Percentiles rank a stretch among this genome's conserved stretches.
Evolutionary conservation across 768 basidiomycete genomes (phyloP).

Genomic region (Russula lepida): DNA sequence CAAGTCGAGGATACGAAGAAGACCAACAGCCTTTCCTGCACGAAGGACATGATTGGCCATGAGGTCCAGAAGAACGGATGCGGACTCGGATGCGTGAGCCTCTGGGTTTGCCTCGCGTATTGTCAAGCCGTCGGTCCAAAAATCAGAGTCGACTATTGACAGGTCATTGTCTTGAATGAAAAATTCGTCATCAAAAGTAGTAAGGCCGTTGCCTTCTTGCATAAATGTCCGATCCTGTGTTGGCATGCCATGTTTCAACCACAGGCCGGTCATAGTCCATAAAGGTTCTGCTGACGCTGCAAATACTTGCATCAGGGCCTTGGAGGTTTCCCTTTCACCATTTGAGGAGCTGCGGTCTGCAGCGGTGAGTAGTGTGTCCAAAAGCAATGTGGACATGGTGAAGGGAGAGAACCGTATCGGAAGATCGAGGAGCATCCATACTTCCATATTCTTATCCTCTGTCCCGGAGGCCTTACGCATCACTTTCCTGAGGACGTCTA

Average conservation of each 20-base stretch:
- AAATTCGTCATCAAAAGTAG: constrained; percentile 59
- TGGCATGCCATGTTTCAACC: constrained; percentile 70
- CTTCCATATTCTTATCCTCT: constrained; percentile 25
- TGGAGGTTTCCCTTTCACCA: constrained; percentile 45
- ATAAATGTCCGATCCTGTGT: constrained; percentile 23
- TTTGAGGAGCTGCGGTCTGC: constrained; percentile 53
- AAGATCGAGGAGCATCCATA: constrained; percentile 37
- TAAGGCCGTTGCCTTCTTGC: constrained; percentile 11
- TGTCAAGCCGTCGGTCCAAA: constrained; percentile 68
- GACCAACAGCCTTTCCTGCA: constrained; percentile 70
- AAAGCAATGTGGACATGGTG: constrained; percentile 44
- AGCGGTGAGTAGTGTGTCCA: constrained; percentile 53
- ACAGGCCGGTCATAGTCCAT: constrained; percentile 64
- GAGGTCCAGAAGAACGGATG: constrained; percentile 56
- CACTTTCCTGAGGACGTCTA: constrained; percentile 38
- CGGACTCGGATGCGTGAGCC: constrained; percentile 26
- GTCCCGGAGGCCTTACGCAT: constrained; percentile 24
- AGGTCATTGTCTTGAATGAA: constrained; percentile 70
- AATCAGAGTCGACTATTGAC: constrained; percentile 51
- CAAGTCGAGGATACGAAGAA: constrained; percentile 52
- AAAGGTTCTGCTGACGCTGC: constrained; percentile 55
- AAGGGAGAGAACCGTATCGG: constrained; percentile 41
- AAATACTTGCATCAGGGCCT: constrained; percentile 56
- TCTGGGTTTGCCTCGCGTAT: constrained; percentile 38
- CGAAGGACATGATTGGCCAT: constrained; percentile 51